Evolutionary conservation across 768 basidiomycete genomes (phyloP), one percentile per base, ranked within the genome.

Genomic region (Naganishia friedmannii): DNA sequence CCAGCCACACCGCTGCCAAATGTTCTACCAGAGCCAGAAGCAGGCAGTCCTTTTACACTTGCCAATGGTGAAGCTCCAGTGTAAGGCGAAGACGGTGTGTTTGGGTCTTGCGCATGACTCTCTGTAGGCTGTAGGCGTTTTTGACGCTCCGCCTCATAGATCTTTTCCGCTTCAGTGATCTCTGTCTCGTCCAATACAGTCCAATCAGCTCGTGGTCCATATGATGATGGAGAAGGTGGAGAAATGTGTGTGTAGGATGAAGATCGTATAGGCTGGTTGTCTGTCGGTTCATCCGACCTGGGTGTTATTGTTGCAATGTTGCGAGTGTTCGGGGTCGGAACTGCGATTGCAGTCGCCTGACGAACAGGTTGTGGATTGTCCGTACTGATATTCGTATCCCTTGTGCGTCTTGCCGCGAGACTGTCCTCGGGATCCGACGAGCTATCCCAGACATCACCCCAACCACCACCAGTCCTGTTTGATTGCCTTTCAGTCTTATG

Each of bases 361-460:
- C 69, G 70, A 28, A 54, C 45, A 46, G 45, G 42, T 23, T 67
- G 68, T 34, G 45, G 54, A n/a, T 68, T 66, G 29, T 68, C 42
- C 48, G 65, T 66, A 21, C 28, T 23, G 23, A 58, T 46, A n/a
- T 65, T 54, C 5, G 54, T 51, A 19, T n/a, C 60, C 5, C 23
- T 45, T 37, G 51, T 53, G 12, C 31, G 26, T 34, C 53, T 42
- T 23, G 53, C 17, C 6, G 15, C 29, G 1, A 63, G 13, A 53
- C 4, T 66, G 21, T 67, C 57, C 53, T 80, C 79, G 32, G 75
- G 76, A 53, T 80, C 79, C 1, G 77, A 78, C 15, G 71, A 73
- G 19, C 73, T 74, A 68, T 80, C 79, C 79, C 79, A 80, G 19
- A 77, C 78, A 65, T 80, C 78, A 17, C 79, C 78, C 79, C 79